Percentiles rank a stretch among this genome's conserved stretches.
Conservation (phyloP, 169 alveolate genomes). For the Cryptosporidium felis region DNA sequence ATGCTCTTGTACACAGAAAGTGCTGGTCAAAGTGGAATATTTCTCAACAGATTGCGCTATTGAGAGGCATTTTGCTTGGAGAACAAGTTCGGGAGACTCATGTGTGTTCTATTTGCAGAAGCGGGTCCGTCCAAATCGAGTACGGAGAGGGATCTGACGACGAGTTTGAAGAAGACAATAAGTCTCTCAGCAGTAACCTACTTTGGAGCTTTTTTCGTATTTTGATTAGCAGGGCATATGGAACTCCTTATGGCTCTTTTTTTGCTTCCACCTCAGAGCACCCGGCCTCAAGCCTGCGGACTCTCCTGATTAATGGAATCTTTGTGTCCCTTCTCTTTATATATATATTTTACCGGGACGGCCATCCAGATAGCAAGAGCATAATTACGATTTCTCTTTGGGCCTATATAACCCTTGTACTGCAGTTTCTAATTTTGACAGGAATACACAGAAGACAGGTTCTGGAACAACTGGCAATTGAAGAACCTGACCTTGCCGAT, state of each 20-base stretch:
- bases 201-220: not conserved
- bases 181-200: not conserved
- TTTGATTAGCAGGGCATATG: slow-evolving; percentile 8
- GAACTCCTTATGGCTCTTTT: slow-evolving; percentile 14
- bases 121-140: slow-evolving; percentile 41
- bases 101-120: slow-evolving; percentile 37
- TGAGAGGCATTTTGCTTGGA: slow-evolving; percentile 42
- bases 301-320: slow-evolving; percentile 8
- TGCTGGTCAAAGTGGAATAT: slow-evolving; percentile 50
- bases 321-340: slow-evolving; percentile 1
- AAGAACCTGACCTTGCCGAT: slow-evolving; percentile 12
- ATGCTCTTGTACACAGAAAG: slow-evolving; percentile 25
- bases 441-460: slow-evolving; percentile 52
- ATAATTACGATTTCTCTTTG: slow-evolving; percentile 27
- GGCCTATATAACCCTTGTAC: slow-evolving; percentile 20
- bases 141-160: slow-evolving; percentile 5
- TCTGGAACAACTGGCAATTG: not conserved
- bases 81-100: slow-evolving; percentile 4
- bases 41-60: not conserved
- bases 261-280: not conserved
- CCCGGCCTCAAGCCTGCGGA: slow-evolving; percentile 1
- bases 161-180: not conserved
- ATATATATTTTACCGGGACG: slow-evolving; percentile 1
- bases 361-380: slow-evolving; percentile 14
- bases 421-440: slow-evolving; percentile 28